Percentiles rank a stretch among this genome's conserved stretches.
Conservation (phyloP, 2,329 filamentous ascomycete genomes). For the Pezizomycotina sp. region DNA sequence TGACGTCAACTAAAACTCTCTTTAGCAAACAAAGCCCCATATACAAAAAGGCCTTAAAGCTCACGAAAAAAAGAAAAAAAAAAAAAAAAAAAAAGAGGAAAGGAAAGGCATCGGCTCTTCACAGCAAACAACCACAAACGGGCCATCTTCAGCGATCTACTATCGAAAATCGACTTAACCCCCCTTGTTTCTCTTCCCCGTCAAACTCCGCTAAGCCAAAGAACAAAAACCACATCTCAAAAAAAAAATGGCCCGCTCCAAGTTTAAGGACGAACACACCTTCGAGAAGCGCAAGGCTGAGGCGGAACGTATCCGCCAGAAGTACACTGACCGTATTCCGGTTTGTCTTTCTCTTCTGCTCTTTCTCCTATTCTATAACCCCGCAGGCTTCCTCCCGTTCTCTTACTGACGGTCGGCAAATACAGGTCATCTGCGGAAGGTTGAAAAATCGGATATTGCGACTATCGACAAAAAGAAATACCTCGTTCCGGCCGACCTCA, state of each 20-base stretch:
- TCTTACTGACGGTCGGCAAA: slow-evolving; percentile 16
- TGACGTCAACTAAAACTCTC: slow-evolving; percentile 4
- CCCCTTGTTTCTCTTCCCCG: slow-evolving; percentile 8
- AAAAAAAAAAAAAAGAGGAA: too few species aligned
- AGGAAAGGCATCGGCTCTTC: too few species aligned
- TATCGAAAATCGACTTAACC: too few species aligned
- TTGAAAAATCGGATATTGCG: slow-evolving; percentile 97
- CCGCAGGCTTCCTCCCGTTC: slow-evolving; percentile 25
- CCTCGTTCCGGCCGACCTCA: slow-evolving; percentile 89
- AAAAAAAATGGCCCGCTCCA: slow-evolving; percentile 69
- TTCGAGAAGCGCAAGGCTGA: slow-evolving; percentile 99
- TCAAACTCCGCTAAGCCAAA: slow-evolving; percentile 20
- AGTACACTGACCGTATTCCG: slow-evolving; percentile 95
- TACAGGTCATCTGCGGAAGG: slow-evolving; percentile 95
- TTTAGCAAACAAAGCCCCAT: too few species aligned
- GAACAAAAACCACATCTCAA: slow-evolving; percentile 22
- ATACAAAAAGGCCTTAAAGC: too few species aligned
- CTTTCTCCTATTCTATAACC: slow-evolving; percentile 23
- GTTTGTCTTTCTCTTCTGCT: slow-evolving; percentile 41
- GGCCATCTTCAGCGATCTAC: too few species aligned
- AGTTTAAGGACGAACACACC: slow-evolving; percentile 99
- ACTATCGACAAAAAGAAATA: slow-evolving; percentile 99
- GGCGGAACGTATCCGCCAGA: slow-evolving; percentile 97
- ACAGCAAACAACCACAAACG: too few species aligned
- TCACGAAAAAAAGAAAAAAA: too few species aligned